A percentile compares a stretch with the other conserved stretches of the same genome.
Evolutionary conservation across 768 basidiomycete genomes (phyloP).

Genomic region (Daedaleopsis nitida): DNA sequence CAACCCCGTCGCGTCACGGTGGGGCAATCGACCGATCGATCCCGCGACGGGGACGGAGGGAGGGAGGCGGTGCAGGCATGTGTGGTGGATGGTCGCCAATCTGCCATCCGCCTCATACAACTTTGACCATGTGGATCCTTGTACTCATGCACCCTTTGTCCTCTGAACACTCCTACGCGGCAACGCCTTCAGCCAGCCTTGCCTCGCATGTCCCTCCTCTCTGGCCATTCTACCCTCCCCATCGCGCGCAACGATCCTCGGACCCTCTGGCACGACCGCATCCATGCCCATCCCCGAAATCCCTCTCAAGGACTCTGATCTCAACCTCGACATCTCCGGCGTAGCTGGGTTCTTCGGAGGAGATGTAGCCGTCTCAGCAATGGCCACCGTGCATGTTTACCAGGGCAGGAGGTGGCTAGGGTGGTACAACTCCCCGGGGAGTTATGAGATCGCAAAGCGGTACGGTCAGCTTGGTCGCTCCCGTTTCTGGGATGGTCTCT

Average conservation of each 20-base stretch:
- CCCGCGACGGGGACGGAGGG: too few relatives aligned
- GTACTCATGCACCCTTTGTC: not conserved
- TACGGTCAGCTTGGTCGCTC: constrained; percentile 17
- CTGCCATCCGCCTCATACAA: too few relatives aligned
- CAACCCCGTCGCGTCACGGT: too few relatives aligned
- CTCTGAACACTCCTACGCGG: not conserved
- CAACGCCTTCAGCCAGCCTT: too few relatives aligned
- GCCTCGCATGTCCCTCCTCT: too few relatives aligned
- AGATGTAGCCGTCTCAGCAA: constrained; percentile 17
- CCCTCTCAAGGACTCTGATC: constrained; percentile 8
- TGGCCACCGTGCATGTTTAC: constrained; percentile 18
- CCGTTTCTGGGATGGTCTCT: constrained; percentile 21
- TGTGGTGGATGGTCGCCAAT: too few relatives aligned
- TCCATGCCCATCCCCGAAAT: not conserved
- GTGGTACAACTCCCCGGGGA: constrained; percentile 19
- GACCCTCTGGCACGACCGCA: not conserved
- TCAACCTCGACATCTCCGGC: constrained; percentile 19
- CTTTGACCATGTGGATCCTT: too few relatives aligned
- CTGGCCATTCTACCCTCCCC: not conserved
- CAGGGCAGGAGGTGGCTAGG: constrained; percentile 17
- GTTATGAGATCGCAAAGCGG: constrained; percentile 20
- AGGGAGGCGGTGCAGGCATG: too few relatives aligned
- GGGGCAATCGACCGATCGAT: too few relatives aligned
- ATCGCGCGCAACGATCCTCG: too few relatives aligned
- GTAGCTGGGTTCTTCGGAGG: constrained; percentile 19